Conservation (phyloP, 2,329 filamentous ascomycete genomes). For the Aspergillus transmontanensis region DNA sequence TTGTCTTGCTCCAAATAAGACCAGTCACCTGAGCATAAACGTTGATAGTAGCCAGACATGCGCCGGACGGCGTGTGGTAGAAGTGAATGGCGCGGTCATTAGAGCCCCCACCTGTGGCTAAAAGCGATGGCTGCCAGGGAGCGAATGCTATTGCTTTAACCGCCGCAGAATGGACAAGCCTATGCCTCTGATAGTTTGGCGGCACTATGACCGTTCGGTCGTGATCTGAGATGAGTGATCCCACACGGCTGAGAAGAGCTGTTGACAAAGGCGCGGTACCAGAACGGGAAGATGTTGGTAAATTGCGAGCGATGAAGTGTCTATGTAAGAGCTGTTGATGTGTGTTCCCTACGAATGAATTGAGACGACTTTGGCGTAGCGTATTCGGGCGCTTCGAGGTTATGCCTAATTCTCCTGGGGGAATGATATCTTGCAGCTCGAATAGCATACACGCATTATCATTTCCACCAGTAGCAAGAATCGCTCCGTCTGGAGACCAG, state of each 20-base stretch:
- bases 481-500: constrained; percentile 75
- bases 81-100: constrained; percentile 97
- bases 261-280: constrained; percentile 19
- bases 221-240: constrained; percentile 31
- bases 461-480: constrained; percentile 87
- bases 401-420: constrained; percentile 17
- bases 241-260: constrained; percentile 27
- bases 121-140: constrained; percentile 83
- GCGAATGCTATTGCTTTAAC: constrained; percentile 98
- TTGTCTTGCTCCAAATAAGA: constrained; percentile 83
- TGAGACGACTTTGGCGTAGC: constrained; percentile 21
- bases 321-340: constrained; percentile 26
- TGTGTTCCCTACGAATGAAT: constrained; percentile 23
- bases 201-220: constrained; percentile 53
- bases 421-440: constrained; percentile 62
- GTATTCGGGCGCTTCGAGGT: background rate
- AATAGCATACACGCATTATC: constrained; percentile 89
- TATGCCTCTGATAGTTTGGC: constrained; percentile 65
- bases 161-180: constrained; percentile 79
- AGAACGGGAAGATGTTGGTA: constrained; percentile 30
- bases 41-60: constrained; percentile 83
- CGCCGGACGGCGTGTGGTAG: constrained; percentile 82
- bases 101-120: constrained; percentile 90
- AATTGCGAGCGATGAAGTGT: constrained; percentile 25
- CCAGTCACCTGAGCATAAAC: constrained; percentile 93